Evolutionary conservation across 805 yeast species (phyloP).

Genomic region (Aciculoconidium aculeatum): DNA sequence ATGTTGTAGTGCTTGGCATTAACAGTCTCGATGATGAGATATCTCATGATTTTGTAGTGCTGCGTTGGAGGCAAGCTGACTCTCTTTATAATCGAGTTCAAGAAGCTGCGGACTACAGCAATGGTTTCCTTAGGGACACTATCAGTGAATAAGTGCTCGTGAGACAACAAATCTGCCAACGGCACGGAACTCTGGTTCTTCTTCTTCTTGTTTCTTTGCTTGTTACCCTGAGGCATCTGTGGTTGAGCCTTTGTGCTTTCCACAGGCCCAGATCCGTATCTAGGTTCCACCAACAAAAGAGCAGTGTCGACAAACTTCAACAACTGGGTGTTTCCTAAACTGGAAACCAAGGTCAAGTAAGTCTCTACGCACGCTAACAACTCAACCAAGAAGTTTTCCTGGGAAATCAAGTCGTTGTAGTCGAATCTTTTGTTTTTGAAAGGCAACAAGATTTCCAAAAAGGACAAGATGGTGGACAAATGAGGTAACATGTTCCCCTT

Average conservation of each 20-base stretch:
- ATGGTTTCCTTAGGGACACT: conserved; percentile 36
- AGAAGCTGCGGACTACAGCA: conserved; percentile 37
- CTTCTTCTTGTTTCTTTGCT: conserved; percentile 36
- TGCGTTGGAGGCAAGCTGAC: conserved; percentile 56
- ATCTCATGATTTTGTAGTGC: conserved; percentile 48
- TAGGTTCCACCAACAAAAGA: conserved; percentile 35
- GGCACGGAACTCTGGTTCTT: conserved; percentile 42
- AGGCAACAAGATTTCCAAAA: conserved; percentile 59
- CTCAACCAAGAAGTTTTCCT: conserved; percentile 38
- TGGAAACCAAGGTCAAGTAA: conserved; percentile 27
- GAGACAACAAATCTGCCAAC: conserved; percentile 63
- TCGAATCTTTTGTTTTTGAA: conserved; percentile 31
- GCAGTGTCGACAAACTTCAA: conserved; percentile 56
- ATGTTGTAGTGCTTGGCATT: conserved; percentile 18
- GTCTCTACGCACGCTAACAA: conserved; percentile 20
- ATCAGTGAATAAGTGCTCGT: conserved; percentile 48
- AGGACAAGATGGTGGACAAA: conserved; percentile 42
- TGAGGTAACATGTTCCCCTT: conserved; percentile 42
- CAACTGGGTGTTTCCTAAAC: conserved; percentile 46
- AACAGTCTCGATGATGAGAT: conserved; percentile 31
- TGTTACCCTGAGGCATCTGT: conserved; percentile 7
- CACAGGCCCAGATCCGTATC: conserved; percentile 12
- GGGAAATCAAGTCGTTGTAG: conserved; percentile 24
- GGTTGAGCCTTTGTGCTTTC: conserved; percentile 3
- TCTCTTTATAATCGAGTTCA: conserved; percentile 42